Evolutionary conservation across 805 yeast species (phyloP), one percentile per base, ranked within the genome.

Genomic region (Zygosaccharomyces bailii): DNA sequence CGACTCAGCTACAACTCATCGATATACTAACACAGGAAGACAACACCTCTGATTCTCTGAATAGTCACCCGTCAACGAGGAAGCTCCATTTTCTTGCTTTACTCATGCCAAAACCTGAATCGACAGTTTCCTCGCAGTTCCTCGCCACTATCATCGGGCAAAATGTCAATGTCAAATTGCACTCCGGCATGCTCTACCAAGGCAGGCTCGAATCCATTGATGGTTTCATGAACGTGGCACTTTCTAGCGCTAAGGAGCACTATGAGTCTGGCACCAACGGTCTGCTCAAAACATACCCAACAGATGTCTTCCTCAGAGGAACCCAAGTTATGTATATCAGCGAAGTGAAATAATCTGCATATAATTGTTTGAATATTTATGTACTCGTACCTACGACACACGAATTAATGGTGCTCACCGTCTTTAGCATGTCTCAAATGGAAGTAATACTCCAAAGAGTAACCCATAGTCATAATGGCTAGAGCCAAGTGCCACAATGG

Each of bases 181-280:
- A 84, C 61, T 86, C 93, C 27, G 98, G 96, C 10, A 81, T 90
- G 49, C 86, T 86, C 48, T 93, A 88, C 66, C 77, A 73, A 36
- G 95, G 91, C 52, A 67, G 57, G 39, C 73, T 86, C 51, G 91
- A 86, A 55, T 86, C 96, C 32, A 90, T 93, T 46, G 99, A 93
- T 63, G 98, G 98, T 6, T 93, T 82, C 70, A 89, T 93, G 96
- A 93, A 93, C 67, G 84, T 93, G 39, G 95, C 91, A 2, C 73
- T 93, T 52, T 88, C 85, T 44, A 75, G 81, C 49, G 80, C 95
- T 3, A 73, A 78, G 37, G 99, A 93, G 43, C 68, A 63, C 44
- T 65, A 60, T 39, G 68, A 64, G 42, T 58, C 50, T 25, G 54
- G 52, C 13, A 50, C 51, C 8, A 61, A 63, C 40, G 67, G 67